Evolutionary conservation across 768 basidiomycete species (phyloP), one percentile per base, ranked within the genome.

Genomic region (Leccinum barrowsii): DNA sequence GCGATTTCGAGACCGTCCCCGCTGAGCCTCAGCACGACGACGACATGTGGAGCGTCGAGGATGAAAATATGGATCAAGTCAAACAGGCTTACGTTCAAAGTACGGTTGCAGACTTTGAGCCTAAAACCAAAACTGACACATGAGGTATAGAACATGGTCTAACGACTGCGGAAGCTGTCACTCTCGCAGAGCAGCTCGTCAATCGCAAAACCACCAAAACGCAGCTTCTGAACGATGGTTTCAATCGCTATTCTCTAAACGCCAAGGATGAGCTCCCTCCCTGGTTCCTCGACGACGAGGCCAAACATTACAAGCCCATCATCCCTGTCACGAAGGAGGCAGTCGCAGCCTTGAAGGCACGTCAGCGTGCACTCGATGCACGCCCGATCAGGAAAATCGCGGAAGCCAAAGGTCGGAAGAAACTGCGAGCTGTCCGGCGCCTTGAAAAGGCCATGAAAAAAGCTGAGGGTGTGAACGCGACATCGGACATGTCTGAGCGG

Each of bases 321-420:
- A 79, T 98, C 49, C 97, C 97, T n/a, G 81, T 98, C 56, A 98
- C 95, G 1, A 98, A 96, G 73, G 97, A 98, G 71, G 97, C 97
- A 10, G 79, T 98, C 56, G 81, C 82, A 51, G 86, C 85, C 10
- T 79, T 99, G 30, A 86, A 90, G 30, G 91, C 90, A 21, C 93
- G 91, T 73, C 91, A 95, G 74, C 89, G 96, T 12, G 92, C 94
- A 13, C 78, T 99, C 51, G 94, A 99, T 70, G 94, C 96, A 1
- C 85, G 97, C 24, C 97, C 97, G 17, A 98, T 99, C 76, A 98
- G 97, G 78, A 99, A 99, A 79, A 84, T 98, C 7, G 97, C 96
- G 8, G 97, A 98, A 75, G 97, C 97, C 13, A 98, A 98, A 74
- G 94, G 93, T 28, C 84, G 97, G 61, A 99, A 99, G 76, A 98